Percentiles rank a stretch among this genome's conserved stretches.
These are phyloP conservation scores for Isatis tinctoria DNA, from an alignment of 345 rosid genomes.

Conservation along the genomic window DNA sequence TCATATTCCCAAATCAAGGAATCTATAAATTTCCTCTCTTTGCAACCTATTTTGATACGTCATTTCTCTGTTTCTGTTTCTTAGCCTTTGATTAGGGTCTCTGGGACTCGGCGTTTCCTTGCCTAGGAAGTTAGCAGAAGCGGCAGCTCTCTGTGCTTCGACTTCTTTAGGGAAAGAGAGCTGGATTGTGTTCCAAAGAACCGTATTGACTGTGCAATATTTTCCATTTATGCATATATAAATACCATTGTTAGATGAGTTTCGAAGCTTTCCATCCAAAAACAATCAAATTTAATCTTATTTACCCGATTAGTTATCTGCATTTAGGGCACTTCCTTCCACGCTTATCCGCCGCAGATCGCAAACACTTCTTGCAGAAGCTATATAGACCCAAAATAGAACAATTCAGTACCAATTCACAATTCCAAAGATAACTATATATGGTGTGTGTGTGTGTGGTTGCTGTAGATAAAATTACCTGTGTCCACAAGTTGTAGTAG, in stretches of 20 bases:
- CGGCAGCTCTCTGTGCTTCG: constrained; percentile 69
- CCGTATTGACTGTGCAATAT: constrained; percentile 83
- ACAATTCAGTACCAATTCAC: too few species aligned
- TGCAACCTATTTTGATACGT: constrained; percentile 56
- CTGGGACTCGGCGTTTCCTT: constrained; percentile 19
- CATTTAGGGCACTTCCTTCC: constrained; percentile 93
- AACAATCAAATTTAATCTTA: background rate
- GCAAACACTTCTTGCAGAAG: too few species aligned
- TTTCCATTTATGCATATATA: constrained; percentile 62
- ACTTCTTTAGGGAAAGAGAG: constrained; percentile 86
- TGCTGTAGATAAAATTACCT: too few species aligned
- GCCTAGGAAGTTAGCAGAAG: constrained; percentile 10
- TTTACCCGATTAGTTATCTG: constrained; percentile 79
- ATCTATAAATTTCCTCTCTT: constrained; percentile 60
- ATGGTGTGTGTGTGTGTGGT: too few species aligned
- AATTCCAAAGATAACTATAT: too few species aligned
- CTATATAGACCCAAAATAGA: too few species aligned
- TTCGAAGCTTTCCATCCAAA: background rate
- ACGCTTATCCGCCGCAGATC: too few species aligned
- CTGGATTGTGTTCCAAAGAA: constrained; percentile 97
- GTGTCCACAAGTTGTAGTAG: constrained; percentile 94
- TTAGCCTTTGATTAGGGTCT: constrained; percentile 4
- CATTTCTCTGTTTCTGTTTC: constrained; percentile 18
- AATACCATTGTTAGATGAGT: background rate
- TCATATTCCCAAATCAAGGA: too few species aligned